phyloP scores from a whole-genome alignment of 495 filamentous ascomycete genomes.

The Tuber umbilicatum region DNA sequence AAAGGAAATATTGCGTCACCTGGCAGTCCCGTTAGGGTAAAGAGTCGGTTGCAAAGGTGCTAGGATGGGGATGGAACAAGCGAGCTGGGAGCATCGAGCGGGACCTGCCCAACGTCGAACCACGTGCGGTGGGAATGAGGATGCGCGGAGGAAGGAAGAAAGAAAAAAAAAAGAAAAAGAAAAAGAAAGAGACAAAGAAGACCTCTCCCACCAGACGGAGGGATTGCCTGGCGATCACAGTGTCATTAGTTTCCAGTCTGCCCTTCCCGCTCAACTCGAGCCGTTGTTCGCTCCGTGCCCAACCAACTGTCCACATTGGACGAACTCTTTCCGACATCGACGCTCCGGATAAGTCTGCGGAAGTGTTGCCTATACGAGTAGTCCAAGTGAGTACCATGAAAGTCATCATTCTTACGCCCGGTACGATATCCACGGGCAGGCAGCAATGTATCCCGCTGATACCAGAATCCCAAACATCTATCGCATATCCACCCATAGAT shows the following conservation, averaged over 20 bases:
- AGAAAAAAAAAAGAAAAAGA: too few relatives aligned
- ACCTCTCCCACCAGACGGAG: too few relatives aligned
- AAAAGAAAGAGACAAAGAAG: too few relatives aligned
- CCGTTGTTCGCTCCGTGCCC: background rate
- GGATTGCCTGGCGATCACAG: background rate
- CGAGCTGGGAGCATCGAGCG: background rate
- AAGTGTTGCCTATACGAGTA: background rate
- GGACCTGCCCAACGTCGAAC: background rate
- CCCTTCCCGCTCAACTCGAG: background rate
- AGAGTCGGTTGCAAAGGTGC: background rate
- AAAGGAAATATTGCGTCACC: conserved; percentile 3
- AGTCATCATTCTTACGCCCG: background rate
- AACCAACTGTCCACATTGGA: background rate
- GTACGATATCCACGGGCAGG: background rate
- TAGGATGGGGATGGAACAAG: background rate
- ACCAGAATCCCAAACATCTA: background rate
- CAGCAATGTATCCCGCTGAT: background rate
- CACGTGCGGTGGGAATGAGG: background rate
- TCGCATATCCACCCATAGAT: background rate
- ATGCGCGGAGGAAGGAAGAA: background rate
- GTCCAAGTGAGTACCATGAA: background rate
- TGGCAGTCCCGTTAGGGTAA: background rate
- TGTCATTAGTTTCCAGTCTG: background rate
- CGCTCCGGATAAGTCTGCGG: background rate
- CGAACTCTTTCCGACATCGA: background rate